Base-by-base conservation (phyloP, 2,329 filamentous ascomycete genomes). In the Colletotrichum sp. region DNA sequence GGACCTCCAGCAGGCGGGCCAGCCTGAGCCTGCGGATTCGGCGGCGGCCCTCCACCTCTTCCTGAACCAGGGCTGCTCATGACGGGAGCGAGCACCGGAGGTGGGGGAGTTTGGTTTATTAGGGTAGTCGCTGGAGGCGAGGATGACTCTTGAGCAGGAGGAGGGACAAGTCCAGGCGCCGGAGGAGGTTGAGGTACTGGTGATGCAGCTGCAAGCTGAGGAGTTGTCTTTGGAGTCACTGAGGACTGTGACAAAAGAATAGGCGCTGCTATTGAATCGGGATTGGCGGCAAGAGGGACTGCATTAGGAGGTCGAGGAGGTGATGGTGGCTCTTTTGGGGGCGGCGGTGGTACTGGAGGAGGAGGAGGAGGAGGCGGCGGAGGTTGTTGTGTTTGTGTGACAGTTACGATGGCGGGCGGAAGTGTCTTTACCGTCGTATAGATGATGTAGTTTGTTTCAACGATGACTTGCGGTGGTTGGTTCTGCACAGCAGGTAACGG, bases 371-470 rank as follows among this genome's bases (percentile, higher is more conserved):
- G 68, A n/a, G 32, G 32, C 6, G 32, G 32, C 4, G 24, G 28
- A 14, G 68, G 61, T 6, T 13, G 32, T 68, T 68, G 9, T n/a
- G 70, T 75, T 48, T 65, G 43, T 28, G 59, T 75, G 26, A 75
- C 57, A n/a, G 70, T 73, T 13, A 75, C 48, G 6, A 64, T 36
- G 6, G 34, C 18, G 5, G 73, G 70, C 7, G 64, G n/a, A 21
- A 52, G 39, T 5, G 73, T 68, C 59, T 36, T 64, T 5, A 73
- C 4, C 24, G 60, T 39, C 8, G 70, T 75, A 24, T 64, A 59
- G 16, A 60, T 13, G 34, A 75, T 60, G 21, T 63, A 73, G 21
- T 73, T 48, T 7, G 73, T 75, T 34, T 75, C 73, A 32, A 75
- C 8, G 30, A 75, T 65, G 43, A 75, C 57, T 65, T 68, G 28